Conservation (phyloP, 2,329 filamentous ascomycete genomes). For the Alternaria tenuissima region DNA sequence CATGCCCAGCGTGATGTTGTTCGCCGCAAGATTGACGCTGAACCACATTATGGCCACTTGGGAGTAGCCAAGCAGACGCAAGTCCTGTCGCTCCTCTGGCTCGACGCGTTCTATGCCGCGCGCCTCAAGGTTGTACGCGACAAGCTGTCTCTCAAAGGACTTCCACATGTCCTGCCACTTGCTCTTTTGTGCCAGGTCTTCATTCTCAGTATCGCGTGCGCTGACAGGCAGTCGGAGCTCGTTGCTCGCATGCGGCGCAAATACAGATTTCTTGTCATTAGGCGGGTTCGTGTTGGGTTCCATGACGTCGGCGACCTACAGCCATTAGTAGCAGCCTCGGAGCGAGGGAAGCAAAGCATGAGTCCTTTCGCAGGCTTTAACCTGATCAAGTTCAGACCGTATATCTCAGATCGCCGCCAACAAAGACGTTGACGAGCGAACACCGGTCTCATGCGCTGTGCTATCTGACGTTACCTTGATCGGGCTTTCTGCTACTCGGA, state of each 20-base stretch:
- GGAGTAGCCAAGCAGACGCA: constrained; percentile 61
- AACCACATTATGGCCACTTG: constrained; percentile 68
- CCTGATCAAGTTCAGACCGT: constrained; percentile 65
- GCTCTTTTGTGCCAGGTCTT: constrained; percentile 6
- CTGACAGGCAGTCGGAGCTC: constrained; percentile 25
- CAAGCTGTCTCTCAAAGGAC: constrained; percentile 53
- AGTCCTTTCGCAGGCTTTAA: constrained; percentile 63
- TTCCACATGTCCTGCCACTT: constrained; percentile 34
- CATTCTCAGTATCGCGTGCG: constrained; percentile 9
- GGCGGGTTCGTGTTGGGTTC: constrained; percentile 16
- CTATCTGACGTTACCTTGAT: constrained; percentile 49
- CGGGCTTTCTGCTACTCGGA: constrained; percentile 45
- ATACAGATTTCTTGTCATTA: constrained; percentile 24
- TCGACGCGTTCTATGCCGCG: constrained; percentile 68
- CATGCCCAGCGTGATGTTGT: constrained; percentile 71
- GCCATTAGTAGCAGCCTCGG: constrained; percentile 44
- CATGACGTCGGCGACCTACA: constrained; percentile 41
- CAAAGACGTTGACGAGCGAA: constrained; percentile 26
- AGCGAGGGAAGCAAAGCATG: constrained; percentile 54
- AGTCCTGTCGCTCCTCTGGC: constrained; percentile 62
- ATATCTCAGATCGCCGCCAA: constrained; percentile 58
- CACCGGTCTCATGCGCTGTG: constrained; percentile 51
- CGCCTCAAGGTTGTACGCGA: constrained; percentile 65
- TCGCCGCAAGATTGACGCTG: constrained; percentile 68
- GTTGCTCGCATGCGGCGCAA: constrained; percentile 32